Evolutionary conservation across 805 yeast genomes (phyloP).

Genomic region (Starmerella davenportii): DNA sequence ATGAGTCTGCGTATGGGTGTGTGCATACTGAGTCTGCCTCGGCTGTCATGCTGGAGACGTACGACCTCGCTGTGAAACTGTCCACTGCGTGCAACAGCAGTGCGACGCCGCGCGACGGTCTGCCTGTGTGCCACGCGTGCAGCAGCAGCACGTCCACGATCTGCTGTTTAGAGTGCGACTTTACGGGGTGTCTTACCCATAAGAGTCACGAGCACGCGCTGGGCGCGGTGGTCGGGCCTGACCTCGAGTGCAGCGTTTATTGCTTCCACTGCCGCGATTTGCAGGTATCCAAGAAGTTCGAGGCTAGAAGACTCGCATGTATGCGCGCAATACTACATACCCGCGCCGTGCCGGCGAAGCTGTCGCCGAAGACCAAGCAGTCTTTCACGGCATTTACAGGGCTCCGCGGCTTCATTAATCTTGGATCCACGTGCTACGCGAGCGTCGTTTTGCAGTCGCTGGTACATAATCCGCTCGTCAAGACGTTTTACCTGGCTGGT

Average conservation of each 20-base stretch:
- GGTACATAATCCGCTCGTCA: constrained; percentile 75
- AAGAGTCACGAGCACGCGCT: constrained; percentile 28
- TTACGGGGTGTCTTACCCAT: constrained; percentile 14
- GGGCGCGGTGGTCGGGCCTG: constrained; percentile 44
- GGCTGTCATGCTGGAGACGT: constrained; percentile 5
- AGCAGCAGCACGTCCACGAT: constrained; percentile 5
- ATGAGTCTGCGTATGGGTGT: too few relatives aligned
- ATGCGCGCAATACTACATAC: not conserved
- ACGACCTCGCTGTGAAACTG: constrained; percentile 6
- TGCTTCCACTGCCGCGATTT: constrained; percentile 69
- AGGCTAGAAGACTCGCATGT: too few relatives aligned
- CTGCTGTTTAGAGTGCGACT: constrained; percentile 16
- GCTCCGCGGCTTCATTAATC: constrained; percentile 68
- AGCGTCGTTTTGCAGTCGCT: constrained; percentile 78
- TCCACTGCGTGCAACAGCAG: not conserved
- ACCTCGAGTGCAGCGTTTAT: constrained; percentile 39
- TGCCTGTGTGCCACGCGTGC: constrained; percentile 8
- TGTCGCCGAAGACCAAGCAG: not conserved
- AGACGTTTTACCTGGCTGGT: constrained; percentile 60
- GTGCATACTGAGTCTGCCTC: too few relatives aligned
- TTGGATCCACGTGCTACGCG: constrained; percentile 97
- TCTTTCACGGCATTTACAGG: constrained; percentile 57
- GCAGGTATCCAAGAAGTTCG: constrained; percentile 1
- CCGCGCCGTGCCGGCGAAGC: not conserved
- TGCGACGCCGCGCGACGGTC: constrained; percentile 1